Evolutionary conservation across 139 green algal genomes (phyloP), one percentile per base, ranked within the genome.

Genomic region (Coccomyxa sp.): DNA sequence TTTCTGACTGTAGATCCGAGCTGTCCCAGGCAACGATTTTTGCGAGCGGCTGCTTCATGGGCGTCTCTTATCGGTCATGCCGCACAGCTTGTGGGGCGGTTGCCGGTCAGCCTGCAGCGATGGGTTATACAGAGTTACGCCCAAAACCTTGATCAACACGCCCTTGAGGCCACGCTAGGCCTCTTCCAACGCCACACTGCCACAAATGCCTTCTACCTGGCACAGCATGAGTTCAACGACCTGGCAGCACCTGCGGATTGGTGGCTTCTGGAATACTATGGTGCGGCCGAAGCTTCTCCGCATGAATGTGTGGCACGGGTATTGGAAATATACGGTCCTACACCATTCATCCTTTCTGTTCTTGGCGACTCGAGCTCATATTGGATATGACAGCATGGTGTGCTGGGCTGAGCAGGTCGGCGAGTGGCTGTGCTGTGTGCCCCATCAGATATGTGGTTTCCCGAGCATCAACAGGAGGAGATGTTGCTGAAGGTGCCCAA

Each of bases 201-300:
- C 10, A 45, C 77, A 27, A 84, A 88, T 63, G 74, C 75, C 71
- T 86, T 86, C 79, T 86, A 83, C 79, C 83, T 88, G 82, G 85
- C 82, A 13, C 45, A 82, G 7, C 66, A 78, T 30, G 85, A 88
- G 79, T 88, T 88, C 79, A 57, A 32, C 15, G 85, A 85, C 31
- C 58, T 85, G 82, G 45, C 58, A 13, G 21, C 17, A 13, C 82
- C 82, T 30, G 51, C 75, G 1, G 68, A 79, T 23, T 85, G 75
- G 82, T 86, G 82, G 82, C 76, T 80, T 14, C 76, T 80, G 30
- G 16, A 60, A 32, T 4, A 9, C 31, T 59, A 60, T 18, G 76
- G 76, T 80, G 76, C 28, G 76, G 30, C 71, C 71, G 9, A 77
- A 18, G 45, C 63, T 28, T 11, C 18, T 25, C 4, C 10, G 63